Conservation (phyloP, 2,329 filamentous ascomycete species). For the Alternaria viburni region DNA sequence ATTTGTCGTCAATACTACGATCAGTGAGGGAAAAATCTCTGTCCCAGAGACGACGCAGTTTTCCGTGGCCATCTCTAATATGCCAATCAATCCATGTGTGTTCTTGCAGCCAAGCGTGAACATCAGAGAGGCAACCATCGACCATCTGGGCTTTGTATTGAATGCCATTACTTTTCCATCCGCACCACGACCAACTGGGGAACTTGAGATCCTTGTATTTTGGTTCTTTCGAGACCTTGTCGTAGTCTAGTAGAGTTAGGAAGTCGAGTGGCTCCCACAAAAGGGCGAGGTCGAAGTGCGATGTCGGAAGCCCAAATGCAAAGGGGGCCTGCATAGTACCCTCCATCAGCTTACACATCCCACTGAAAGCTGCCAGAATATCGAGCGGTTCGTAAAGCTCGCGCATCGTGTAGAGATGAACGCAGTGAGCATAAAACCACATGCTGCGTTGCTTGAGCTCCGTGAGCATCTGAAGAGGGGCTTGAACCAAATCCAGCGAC, state of each 20-base stretch:
- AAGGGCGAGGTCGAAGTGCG: background rate
- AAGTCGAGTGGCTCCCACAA: background rate
- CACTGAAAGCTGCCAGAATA: background rate
- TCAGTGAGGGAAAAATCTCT: rapidly evolving
- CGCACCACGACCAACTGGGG: background rate
- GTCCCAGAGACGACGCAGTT: background rate
- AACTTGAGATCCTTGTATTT: background rate
- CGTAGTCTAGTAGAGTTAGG: rapidly evolving
- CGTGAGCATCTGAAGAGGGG: background rate
- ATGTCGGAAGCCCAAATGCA: background rate
- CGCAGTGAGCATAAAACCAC: background rate
- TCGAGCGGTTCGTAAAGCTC: background rate
- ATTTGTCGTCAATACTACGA: background rate
- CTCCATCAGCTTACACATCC: background rate
- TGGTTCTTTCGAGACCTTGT: rapidly evolving
- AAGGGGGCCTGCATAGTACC: background rate
- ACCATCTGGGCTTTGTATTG: background rate
- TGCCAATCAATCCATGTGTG: background rate
- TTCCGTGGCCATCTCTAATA: background rate
- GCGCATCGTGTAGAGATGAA: background rate
- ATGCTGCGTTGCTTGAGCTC: background rate
- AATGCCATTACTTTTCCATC: background rate
- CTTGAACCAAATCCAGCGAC: background rate
- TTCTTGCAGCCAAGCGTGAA: background rate
- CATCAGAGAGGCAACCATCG: background rate